A percentile compares a stretch with the other conserved stretches of the same genome.
Evolutionary conservation across 225 moss, liverwort and hornwort species (phyloP).

Genomic region (Bryoerythrophyllum caledonicum): DNA sequence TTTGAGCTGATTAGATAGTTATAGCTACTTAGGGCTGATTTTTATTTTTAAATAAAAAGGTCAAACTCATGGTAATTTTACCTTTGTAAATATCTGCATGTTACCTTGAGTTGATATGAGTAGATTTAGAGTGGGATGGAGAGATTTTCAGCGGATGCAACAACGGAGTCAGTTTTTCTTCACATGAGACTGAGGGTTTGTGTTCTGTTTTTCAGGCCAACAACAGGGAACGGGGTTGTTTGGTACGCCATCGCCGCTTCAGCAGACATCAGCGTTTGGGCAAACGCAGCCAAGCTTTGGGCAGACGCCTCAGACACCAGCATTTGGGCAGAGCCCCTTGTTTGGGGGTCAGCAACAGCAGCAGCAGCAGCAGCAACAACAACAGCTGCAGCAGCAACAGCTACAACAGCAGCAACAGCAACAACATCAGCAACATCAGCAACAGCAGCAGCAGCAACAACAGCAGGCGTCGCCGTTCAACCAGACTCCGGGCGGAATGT

Average conservation of each 20-base stretch:
- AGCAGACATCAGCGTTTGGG: slow-evolving; percentile 51
- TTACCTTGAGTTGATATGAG: not conserved
- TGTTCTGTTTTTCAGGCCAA: slow-evolving; percentile 39
- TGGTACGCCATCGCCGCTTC: slow-evolving; percentile 59
- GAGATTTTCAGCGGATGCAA: not conserved
- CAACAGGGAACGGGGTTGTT: slow-evolving; percentile 61
- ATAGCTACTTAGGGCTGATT: no score
- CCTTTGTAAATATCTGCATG: not conserved
- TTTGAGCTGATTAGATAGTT: no score
- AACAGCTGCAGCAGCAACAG: slow-evolving; percentile 17
- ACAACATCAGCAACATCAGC: slow-evolving; percentile 16
- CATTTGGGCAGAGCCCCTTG: slow-evolving; percentile 46
- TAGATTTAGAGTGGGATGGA: not conserved
- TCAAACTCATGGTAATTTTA: no score
- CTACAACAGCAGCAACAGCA: no score
- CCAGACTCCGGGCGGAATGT: slow-evolving; percentile 50
- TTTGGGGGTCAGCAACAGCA: slow-evolving; percentile 36
- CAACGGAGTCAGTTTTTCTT: not conserved
- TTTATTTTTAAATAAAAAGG: no score
- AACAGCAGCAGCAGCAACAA: slow-evolving; percentile 5
- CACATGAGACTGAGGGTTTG: slow-evolving; percentile 7
- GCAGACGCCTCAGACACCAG: slow-evolving; percentile 39
- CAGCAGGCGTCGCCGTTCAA: slow-evolving; percentile 57
- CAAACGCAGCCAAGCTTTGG: slow-evolving; percentile 47
- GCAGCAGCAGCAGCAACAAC: no score